A percentile compares a stretch with the other conserved stretches of the same genome.
These are phyloP conservation scores for Juncus effusus DNA, from an alignment of 176 grass and related monocot species.

Conservation along the genomic window DNA sequence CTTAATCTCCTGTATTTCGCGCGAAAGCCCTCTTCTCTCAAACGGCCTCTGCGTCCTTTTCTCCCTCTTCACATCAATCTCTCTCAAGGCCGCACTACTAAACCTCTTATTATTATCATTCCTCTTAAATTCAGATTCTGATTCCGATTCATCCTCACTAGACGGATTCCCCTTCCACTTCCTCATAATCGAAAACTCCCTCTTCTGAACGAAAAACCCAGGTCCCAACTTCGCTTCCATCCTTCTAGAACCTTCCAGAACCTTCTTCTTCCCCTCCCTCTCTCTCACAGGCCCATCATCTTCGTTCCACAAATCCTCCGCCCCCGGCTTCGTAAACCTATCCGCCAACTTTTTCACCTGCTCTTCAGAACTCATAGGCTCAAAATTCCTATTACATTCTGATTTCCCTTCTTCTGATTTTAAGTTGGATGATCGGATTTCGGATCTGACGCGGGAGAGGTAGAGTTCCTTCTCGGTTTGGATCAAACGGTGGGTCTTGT, in stretches of 20 bases:
- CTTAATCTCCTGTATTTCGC: slow-evolving; percentile 54
- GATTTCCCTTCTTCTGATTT: slow-evolving; percentile 22
- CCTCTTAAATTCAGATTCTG: slow-evolving; percentile 24
- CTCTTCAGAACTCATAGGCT: slow-evolving; percentile 46
- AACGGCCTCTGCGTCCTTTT: slow-evolving; percentile 42
- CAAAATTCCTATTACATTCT: not conserved
- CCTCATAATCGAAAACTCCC: slow-evolving; percentile 30
- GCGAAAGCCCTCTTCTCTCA: slow-evolving; percentile 26
- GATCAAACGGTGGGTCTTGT: slow-evolving; percentile 64
- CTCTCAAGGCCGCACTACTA: slow-evolving; percentile 66
- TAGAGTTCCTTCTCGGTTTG: slow-evolving; percentile 83
- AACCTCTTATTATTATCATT: slow-evolving; percentile 47
- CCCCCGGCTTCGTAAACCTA: slow-evolving; percentile 58
- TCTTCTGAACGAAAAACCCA: slow-evolving; percentile 33
- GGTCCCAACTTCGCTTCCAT: not conserved
- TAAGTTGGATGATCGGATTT: slow-evolving; percentile 47
- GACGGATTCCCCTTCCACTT: slow-evolving; percentile 65
- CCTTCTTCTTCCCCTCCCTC: slow-evolving; percentile 30
- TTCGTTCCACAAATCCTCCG: slow-evolving; percentile 89
- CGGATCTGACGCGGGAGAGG: slow-evolving; percentile 63
- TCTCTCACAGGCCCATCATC: slow-evolving; percentile 59
- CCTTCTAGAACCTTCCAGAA: not conserved
- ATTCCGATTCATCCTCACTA: slow-evolving; percentile 41
- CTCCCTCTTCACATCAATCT: slow-evolving; percentile 60
- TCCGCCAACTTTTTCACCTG: slow-evolving; percentile 63